phyloP scores from a whole-genome alignment of 257 asterid species.

The Nicotiana attenuata region DNA sequence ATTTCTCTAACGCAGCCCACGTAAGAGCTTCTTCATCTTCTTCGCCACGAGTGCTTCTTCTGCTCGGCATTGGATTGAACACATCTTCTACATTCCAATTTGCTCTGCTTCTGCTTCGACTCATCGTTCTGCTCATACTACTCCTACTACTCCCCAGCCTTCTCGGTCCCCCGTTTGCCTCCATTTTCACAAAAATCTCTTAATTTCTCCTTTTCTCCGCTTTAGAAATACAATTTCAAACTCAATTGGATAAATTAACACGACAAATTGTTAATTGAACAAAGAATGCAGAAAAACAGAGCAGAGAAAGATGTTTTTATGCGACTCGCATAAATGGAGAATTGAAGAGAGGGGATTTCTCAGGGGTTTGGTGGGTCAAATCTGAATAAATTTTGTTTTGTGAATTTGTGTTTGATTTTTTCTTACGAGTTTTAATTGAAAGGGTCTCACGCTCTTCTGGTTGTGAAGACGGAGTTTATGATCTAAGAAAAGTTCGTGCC shows the following conservation, averaged over 20 bases:
- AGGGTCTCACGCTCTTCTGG: conserved; percentile 4
- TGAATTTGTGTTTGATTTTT: neutral
- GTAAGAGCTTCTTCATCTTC: conserved; percentile 83
- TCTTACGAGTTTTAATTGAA: neutral
- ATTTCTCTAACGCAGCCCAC: conserved; percentile 89
- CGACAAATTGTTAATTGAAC: too few relatives aligned
- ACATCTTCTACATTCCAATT: conserved; percentile 54
- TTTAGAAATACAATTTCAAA: neutral
- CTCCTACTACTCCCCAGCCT: conserved; percentile 34
- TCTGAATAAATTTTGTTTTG: neutral
- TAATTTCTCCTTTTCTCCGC: neutral
- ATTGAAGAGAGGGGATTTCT: neutral
- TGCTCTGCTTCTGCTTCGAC: conserved; percentile 25
- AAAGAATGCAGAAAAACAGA: neutral
- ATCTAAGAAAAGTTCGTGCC: neutral
- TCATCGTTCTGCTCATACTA: conserved; percentile 29
- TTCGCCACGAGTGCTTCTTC: conserved; percentile 44
- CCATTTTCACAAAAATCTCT: conserved; percentile 8
- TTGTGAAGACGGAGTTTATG: conserved; percentile 4
- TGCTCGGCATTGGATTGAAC: conserved; percentile 20
- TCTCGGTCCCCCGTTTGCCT: conserved; percentile 18
- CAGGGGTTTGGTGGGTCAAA: neutral
- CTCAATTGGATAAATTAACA: neutral
- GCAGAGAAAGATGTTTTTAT: neutral
- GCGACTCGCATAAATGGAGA: neutral